phyloP scores from a whole-genome alignment of 177 flowering plant species.

The Telopea speciosissima region DNA sequence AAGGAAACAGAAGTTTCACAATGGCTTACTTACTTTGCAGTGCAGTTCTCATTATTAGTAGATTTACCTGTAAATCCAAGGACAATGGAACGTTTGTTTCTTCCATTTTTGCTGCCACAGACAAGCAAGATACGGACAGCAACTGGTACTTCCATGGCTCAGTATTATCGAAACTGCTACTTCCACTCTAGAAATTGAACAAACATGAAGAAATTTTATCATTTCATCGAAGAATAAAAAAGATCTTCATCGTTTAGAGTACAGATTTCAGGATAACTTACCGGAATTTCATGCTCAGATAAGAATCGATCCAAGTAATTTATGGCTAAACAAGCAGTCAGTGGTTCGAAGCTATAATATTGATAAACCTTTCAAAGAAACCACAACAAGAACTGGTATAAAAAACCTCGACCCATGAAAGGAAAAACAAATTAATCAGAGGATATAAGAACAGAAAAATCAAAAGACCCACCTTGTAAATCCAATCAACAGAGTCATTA shows the following conservation, averaged over 20 bases:
- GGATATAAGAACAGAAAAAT: background rate
- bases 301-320: conserved; percentile 1
- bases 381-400: background rate
- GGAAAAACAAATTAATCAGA: background rate
- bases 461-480: conserved; percentile 9
- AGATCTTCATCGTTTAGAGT: background rate
- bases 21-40: background rate
- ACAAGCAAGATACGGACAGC: conserved; percentile 1
- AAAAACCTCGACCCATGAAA: background rate
- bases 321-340: conserved; percentile 2
- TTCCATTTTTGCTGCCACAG: conserved; percentile 5
- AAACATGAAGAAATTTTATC: background rate
- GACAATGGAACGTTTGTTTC: background rate
- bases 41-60: background rate
- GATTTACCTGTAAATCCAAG: background rate
- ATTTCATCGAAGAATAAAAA: background rate
- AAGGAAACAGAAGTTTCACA: background rate
- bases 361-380: background rate
- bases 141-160: background rate
- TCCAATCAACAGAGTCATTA: conserved; percentile 14
- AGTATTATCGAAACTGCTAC: too few relatives aligned
- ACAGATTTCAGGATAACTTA: background rate
- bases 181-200: background rate
- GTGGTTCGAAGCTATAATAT: background rate
- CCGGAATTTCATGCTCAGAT: background rate